These are phyloP conservation scores for Komagataella pastoris DNA, from an alignment of 805 yeast genomes.

Conservation along the genomic window DNA sequence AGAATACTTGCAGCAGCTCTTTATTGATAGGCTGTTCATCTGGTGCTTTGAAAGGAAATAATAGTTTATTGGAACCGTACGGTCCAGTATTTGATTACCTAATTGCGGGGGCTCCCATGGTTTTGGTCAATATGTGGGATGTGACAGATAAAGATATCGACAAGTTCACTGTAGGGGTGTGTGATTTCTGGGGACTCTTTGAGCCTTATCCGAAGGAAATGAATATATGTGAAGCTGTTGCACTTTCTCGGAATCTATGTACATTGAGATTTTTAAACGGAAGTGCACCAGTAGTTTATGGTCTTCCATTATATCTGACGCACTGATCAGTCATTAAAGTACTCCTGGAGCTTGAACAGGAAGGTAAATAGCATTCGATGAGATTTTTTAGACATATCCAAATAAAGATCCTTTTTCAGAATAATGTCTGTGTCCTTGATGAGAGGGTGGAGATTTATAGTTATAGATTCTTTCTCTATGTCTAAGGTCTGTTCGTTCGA, in stretches of 20 bases:
- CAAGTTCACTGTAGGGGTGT: conserved; percentile 46
- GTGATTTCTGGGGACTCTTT: conserved; percentile 55
- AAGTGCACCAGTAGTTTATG: conserved; percentile 86
- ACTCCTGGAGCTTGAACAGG: neutral
- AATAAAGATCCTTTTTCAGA: neutral
- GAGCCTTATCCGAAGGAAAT: conserved; percentile 9
- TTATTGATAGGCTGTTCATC: conserved; percentile 87
- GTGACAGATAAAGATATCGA: conserved; percentile 96
- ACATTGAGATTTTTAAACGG: conserved; percentile 70
- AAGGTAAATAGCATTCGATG: neutral
- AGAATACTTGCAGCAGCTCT: conserved; percentile 36
- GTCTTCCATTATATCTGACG: conserved; percentile 46
- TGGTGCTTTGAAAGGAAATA: conserved; percentile 45
- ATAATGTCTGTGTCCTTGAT: neutral
- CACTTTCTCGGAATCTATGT: conserved; percentile 52
- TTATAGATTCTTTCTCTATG: neutral
- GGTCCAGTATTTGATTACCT: conserved; percentile 73
- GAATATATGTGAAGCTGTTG: conserved; percentile 43
- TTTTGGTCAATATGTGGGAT: conserved; percentile 87
- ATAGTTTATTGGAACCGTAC: conserved; percentile 45
- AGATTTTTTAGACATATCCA: neutral
- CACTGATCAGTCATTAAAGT: neutral
- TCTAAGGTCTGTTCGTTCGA: neutral
- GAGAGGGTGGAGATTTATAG: neutral
- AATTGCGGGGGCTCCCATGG: conserved; percentile 70